Evolutionary conservation across 768 basidiomycete genomes (phyloP), one percentile per base, ranked within the genome.

Genomic region (Gyrodon lividus): DNA sequence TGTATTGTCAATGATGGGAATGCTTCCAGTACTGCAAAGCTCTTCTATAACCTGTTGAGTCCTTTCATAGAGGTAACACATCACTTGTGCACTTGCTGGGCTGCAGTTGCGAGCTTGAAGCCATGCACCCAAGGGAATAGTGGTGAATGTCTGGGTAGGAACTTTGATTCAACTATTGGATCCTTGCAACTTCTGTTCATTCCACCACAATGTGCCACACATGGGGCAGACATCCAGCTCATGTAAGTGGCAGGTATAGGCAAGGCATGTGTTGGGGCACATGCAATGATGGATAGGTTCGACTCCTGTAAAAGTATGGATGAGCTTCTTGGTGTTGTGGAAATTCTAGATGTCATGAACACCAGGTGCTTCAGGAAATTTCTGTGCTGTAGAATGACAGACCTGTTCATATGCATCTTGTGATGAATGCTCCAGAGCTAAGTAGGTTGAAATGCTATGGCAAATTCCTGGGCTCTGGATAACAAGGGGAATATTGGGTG

Each of bases 81-180:
- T 58, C 2, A 59, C 48, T 1, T 43, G 31, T 0, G 74, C 66
- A 8, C 62, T 45, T 3, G 59, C 53, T 0, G 28, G 45, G 9
- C 56, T 61, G 0, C 65, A 58, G n/a, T 68, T 63, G 3, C 73
- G 58, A 0, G 76, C 74, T 51, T 77, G 75, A 0, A 79, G 41
- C 51, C 75, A 72, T 6, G 73, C 75, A 9, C 73, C 74, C 16
- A 76, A 48, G 0, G 68, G 73, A 30, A 77, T 66, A 0, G 74
- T 77, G 17, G 46, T 45, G 35, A 70, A 69, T 19, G 67, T 61
- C 23, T 70, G 58, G 6, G 65, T 57, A 0, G 73, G 58, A 16
- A 70, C 56, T 46, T 65, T 64, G 4, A 31, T 52, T 1, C 24
- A n/a, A 3, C 54, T 17, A 30, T 46, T 33, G 12, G 13, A 46